Evolutionary conservation across 2,329 filamentous ascomycete genomes (phyloP).

Genomic region (Cladosporium austrohemisphaericum): DNA sequence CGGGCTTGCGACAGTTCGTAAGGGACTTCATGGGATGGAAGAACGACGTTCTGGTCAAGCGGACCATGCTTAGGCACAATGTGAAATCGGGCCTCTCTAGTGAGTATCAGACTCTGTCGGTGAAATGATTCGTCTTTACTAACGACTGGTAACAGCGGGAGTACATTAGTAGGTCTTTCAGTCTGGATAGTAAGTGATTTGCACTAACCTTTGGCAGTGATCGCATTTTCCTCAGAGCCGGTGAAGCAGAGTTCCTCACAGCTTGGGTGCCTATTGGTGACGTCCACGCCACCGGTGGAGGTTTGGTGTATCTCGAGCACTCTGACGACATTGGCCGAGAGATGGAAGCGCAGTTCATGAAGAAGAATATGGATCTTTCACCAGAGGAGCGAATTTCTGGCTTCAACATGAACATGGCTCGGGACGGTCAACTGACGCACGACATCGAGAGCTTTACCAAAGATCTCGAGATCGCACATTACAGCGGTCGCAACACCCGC

Average conservation of each 20-base stretch:
- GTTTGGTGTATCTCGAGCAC: constrained; percentile 42
- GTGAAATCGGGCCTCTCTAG: constrained; percentile 35
- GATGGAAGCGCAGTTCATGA: constrained; percentile 39
- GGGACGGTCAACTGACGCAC: constrained; percentile 27
- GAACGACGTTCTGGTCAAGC: constrained; percentile 32
- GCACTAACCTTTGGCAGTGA: no score
- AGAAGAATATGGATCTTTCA: constrained; percentile 27
- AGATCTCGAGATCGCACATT: constrained; percentile 11
- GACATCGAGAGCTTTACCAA: constrained; percentile 20
- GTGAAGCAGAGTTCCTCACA: constrained; percentile 33
- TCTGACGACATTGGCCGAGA: constrained; percentile 34
- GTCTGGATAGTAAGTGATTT: no score
- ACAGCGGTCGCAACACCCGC: constrained; percentile 16
- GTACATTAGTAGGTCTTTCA: no score
- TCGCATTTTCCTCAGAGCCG: constrained; percentile 39
- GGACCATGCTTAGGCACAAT: constrained; percentile 41
- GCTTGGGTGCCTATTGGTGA: constrained; percentile 41
- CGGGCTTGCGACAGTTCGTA: constrained; percentile 35
- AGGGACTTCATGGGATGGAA: constrained; percentile 38
- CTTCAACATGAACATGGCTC: constrained; percentile 39
- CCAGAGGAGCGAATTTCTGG: constrained; percentile 34
- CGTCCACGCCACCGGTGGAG: constrained; percentile 35
- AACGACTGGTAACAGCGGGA: no score
- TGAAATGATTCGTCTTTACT: no score
- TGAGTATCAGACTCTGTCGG: no score